A percentile compares a stretch with the other conserved stretches of the same genome.
Conservation (phyloP, 2,329 filamentous ascomycete genomes). For the Leptographium wingfieldii region DNA sequence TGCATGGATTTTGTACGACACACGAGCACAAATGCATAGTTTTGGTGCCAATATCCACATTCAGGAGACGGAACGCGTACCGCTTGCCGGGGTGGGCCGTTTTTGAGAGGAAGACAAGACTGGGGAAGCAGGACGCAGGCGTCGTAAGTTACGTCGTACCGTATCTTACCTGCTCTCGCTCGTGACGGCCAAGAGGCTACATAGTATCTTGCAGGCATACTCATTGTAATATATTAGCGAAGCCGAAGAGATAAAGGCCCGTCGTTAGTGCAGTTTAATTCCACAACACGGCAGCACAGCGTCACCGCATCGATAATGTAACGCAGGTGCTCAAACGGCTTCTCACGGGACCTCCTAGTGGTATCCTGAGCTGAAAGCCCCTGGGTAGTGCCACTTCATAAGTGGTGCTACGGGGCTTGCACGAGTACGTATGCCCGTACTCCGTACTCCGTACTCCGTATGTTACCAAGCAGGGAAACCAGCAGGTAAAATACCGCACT, state of each 20-base stretch:
- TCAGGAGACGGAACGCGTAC: neutral
- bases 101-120: neutral
- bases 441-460: too few relatives aligned
- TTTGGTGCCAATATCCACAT: neutral
- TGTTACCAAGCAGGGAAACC: neutral
- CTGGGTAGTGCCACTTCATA: neutral
- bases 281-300: too few relatives aligned
- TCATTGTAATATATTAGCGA: too few relatives aligned
- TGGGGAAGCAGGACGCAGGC: neutral
- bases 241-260: too few relatives aligned
- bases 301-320: too few relatives aligned
- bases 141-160: neutral
- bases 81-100: neutral
- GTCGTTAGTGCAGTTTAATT: too few relatives aligned
- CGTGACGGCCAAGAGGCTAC: too few relatives aligned
- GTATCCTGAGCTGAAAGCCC: neutral
- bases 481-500: neutral
- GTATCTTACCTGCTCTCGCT: too few relatives aligned
- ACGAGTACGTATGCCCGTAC: neutral
- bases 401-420: neutral
- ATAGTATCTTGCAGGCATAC: too few relatives aligned
- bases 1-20: too few relatives aligned
- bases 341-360: neutral
- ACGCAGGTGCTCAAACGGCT: too few relatives aligned
- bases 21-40: neutral